A percentile compares a stretch with the other conserved stretches of the same genome.
Evolutionary conservation across 148 eudicot genomes (phyloP).

Genomic region (Chenopodium formosanum): DNA sequence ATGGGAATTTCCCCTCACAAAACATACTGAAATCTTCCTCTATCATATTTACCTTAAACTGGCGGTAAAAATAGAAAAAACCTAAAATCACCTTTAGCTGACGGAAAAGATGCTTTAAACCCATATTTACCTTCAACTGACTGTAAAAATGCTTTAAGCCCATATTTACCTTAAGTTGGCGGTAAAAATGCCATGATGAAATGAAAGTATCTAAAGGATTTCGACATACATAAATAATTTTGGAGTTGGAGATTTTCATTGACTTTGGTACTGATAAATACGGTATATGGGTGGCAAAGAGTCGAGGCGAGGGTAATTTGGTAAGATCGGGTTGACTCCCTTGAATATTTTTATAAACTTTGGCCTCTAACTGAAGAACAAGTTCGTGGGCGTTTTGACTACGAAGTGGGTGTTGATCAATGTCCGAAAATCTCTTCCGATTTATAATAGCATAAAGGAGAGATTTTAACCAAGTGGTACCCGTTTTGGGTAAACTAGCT

Average conservation of each 20-base stretch:
- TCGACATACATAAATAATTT: constrained; percentile 13
- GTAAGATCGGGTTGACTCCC: neutral
- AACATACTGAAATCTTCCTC: constrained; percentile 10
- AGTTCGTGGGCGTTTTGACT: constrained; percentile 10
- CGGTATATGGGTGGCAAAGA: constrained; percentile 11
- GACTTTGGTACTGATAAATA: neutral
- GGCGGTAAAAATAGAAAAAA: neutral
- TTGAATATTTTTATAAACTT: neutral
- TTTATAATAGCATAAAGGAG: constrained; percentile 10
- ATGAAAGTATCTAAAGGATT: constrained; percentile 15
- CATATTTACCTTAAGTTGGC: neutral
- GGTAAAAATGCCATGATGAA: constrained; percentile 21
- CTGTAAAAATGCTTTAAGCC: neutral
- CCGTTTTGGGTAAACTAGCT: constrained; percentile 24
- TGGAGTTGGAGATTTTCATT: neutral
- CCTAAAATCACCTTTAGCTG: neutral
- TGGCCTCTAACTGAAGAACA: constrained; percentile 8
- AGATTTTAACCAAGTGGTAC: constrained; percentile 28
- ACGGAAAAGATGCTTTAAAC: neutral
- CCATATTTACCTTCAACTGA: neutral
- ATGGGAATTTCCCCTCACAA: constrained; percentile 16
- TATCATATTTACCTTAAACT: neutral
- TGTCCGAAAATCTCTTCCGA: neutral
- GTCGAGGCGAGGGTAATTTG: constrained; percentile 3
- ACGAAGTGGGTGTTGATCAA: neutral